These are phyloP conservation scores for Exophiala sp. DNA, from an alignment of 2,329 filamentous ascomycete genomes.

Conservation along the genomic window DNA sequence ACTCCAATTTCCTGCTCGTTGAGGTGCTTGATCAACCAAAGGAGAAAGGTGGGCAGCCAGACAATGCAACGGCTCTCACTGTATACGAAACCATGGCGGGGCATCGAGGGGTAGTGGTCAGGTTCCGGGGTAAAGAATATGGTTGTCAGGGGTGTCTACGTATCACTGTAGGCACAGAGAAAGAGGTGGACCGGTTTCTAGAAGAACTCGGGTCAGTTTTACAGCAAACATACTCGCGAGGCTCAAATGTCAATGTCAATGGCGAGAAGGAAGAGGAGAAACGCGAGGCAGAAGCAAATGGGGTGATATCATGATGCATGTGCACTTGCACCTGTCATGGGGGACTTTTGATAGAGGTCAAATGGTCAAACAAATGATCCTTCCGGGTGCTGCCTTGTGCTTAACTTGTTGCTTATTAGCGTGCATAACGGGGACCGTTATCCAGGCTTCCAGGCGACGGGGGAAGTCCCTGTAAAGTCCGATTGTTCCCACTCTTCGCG, in stretches of 20 bases:
- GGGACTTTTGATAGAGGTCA: no score
- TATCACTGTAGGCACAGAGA: constrained; percentile 87
- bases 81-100: constrained; percentile 85
- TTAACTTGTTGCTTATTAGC: no score
- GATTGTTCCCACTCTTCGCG: background rate
- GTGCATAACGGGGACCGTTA: no score
- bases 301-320: constrained; percentile 41
- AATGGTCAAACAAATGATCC: no score
- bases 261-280: constrained; percentile 47
- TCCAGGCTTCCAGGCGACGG: no score
- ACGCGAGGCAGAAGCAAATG: constrained; percentile 39
- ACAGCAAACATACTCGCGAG: constrained; percentile 45
- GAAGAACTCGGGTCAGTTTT: constrained; percentile 59
- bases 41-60: constrained; percentile 62
- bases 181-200: constrained; percentile 77
- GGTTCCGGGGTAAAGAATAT: constrained; percentile 88
- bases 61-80: constrained; percentile 71
- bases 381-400: no score
- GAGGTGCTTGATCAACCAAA: constrained; percentile 70
- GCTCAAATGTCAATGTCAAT: constrained; percentile 32
- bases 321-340: no score
- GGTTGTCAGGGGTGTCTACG: constrained; percentile 85
- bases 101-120: constrained; percentile 81
- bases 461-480: no score
- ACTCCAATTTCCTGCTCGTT: constrained; percentile 85